Evolutionary conservation across 2,329 filamentous ascomycete species (phyloP).

Genomic region (Purpureocillium takamizusanense): DNA sequence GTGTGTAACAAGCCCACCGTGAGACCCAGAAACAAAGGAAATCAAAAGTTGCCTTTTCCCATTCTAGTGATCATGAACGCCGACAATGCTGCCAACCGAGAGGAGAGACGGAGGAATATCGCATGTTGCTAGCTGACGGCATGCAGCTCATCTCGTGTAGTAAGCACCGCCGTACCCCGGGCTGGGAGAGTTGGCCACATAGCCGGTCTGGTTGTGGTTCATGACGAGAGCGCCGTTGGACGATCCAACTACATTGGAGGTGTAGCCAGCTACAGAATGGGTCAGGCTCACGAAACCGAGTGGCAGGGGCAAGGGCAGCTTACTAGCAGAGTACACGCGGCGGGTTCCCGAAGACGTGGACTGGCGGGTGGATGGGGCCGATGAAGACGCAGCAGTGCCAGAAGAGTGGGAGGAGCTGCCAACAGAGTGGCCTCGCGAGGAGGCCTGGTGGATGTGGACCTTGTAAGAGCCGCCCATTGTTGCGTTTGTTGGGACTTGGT

Average conservation of each 20-base stretch:
- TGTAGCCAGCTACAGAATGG: constrained; percentile 13
- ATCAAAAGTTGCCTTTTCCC: neutral
- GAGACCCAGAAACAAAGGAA: neutral
- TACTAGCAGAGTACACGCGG: constrained; percentile 23
- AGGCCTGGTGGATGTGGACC: constrained; percentile 23
- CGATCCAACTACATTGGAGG: constrained; percentile 12
- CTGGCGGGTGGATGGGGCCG: constrained; percentile 12
- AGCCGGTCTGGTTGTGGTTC: constrained; percentile 20
- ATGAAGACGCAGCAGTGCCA: constrained; percentile 6
- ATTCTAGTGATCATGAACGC: neutral
- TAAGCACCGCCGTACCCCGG: constrained; percentile 17
- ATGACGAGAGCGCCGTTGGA: constrained; percentile 17
- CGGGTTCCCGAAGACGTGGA: constrained; percentile 17
- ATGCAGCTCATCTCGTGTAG: constrained; percentile 1
- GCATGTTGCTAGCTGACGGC: neutral
- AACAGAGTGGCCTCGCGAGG: constrained; percentile 16
- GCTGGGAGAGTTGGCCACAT: constrained; percentile 20
- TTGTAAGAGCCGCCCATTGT: constrained; percentile 16
- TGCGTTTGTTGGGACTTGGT: neutral
- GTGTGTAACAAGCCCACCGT: no score
- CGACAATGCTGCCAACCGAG: neutral
- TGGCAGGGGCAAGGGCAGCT: constrained; percentile 8
- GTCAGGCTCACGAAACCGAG: constrained; percentile 9
- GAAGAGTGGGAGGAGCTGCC: constrained; percentile 17
- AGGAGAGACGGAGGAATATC: neutral